Evolutionary conservation across 768 basidiomycete species (phyloP).

Genomic region (Aureoboletus auriporus): DNA sequence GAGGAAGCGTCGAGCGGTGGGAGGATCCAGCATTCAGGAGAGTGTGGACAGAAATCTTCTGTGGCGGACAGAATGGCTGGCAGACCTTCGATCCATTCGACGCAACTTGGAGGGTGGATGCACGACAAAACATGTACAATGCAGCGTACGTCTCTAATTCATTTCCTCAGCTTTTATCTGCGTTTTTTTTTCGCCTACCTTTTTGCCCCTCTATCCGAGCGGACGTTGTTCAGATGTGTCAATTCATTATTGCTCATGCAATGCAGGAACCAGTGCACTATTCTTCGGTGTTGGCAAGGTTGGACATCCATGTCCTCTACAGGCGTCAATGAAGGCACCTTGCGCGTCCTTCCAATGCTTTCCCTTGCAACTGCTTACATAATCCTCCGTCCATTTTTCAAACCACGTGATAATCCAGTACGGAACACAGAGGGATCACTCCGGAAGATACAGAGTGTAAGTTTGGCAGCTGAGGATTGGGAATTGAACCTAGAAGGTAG

Average conservation of each 20-base stretch:
- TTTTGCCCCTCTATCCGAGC: slow-evolving; percentile 6
- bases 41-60: slow-evolving; percentile 43
- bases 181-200: not conserved
- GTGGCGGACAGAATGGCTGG: slow-evolving; percentile 40
- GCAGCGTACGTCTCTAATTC: slow-evolving; percentile 37
- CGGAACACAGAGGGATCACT: not conserved
- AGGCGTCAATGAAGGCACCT: slow-evolving; percentile 57
- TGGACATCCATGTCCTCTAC: slow-evolving; percentile 53
- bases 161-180: not conserved
- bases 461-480: slow-evolving; percentile 50
- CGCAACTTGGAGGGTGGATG: slow-evolving; percentile 41
- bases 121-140: slow-evolving; percentile 60
- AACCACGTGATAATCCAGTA: slow-evolving; percentile 22
- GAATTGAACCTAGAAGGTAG: slow-evolving; percentile 47
- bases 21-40: slow-evolving; percentile 42
- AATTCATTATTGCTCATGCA: not conserved
- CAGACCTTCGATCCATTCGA: slow-evolving; percentile 48
- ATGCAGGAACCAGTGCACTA: slow-evolving; percentile 47
- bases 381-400: slow-evolving; percentile 67
- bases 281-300: slow-evolving; percentile 56
- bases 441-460: slow-evolving; percentile 17
- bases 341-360: slow-evolving; percentile 58
- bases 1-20: slow-evolving; percentile 54
- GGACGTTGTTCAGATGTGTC: not conserved
- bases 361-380: slow-evolving; percentile 54